These are phyloP conservation scores for Cicer arietinum DNA, from an alignment of 306 rosid species.

Conservation along the genomic window DNA sequence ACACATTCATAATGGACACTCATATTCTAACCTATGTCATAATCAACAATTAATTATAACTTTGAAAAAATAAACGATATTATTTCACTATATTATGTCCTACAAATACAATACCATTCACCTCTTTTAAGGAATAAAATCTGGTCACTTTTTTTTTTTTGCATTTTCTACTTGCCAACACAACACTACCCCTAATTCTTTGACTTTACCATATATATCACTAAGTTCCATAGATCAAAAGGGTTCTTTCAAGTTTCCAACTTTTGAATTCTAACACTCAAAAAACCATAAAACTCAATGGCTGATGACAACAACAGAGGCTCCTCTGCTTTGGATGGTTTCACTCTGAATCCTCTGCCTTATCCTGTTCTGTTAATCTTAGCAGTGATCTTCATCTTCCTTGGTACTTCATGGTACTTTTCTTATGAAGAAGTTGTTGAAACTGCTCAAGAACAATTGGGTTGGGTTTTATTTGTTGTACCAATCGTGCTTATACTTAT, in stretches of 20 bases:
- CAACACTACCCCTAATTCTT: not conserved
- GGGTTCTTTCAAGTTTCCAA: not conserved
- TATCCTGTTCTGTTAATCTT: constrained; percentile 79
- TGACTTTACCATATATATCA: constrained; percentile 2
- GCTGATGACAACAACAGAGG: constrained; percentile 56
- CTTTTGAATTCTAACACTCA: constrained; percentile 17
- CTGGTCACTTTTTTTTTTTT: constrained; percentile 9
- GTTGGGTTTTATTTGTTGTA: constrained; percentile 60
- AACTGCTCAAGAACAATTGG: constrained; percentile 53
- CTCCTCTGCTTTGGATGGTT: constrained; percentile 61
- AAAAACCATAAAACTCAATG: constrained; percentile 44
- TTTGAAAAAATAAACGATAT: not conserved
- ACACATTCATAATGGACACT: constrained; percentile 12
- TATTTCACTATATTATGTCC: not conserved
- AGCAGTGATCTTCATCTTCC: constrained; percentile 62
- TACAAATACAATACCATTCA: constrained; percentile 12
- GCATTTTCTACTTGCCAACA: constrained; percentile 34
- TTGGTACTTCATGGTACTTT: constrained; percentile 72
- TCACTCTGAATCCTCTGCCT: constrained; percentile 71
- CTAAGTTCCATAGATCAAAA: constrained; percentile 3
- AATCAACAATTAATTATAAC: constrained; percentile 21
- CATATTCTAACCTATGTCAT: constrained; percentile 28
- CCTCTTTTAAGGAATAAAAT: constrained; percentile 26
- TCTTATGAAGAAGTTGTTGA: constrained; percentile 69
- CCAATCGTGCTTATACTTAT: constrained; percentile 63